Evolutionary conservation across 345 rosid species (phyloP).

Genomic region (Mallotus nudiflorus): DNA sequence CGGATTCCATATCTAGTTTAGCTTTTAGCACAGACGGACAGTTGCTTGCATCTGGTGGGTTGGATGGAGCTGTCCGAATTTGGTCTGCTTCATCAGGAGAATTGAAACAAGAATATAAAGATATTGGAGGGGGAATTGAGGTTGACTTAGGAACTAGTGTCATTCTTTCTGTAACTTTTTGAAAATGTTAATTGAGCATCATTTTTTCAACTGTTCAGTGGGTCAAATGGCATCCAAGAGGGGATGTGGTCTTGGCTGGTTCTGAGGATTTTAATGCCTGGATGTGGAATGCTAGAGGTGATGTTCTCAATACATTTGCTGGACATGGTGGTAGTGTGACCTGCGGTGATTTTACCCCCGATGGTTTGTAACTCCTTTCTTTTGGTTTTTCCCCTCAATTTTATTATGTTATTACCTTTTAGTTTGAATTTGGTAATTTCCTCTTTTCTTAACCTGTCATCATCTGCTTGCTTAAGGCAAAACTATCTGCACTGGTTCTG

Average conservation of each 20-base stretch:
- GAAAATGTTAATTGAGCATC: not conserved
- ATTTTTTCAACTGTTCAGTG: slow-evolving; percentile 52
- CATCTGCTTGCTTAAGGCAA: slow-evolving; percentile 53
- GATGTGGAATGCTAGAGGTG: slow-evolving; percentile 96
- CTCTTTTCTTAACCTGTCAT: slow-evolving; percentile 4
- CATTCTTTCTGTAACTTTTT: not conserved
- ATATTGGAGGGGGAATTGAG: slow-evolving; percentile 77
- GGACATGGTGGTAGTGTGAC: slow-evolving; percentile 77
- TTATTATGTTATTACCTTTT: too few relatives aligned
- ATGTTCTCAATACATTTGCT: slow-evolving; percentile 63
- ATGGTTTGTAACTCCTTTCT: slow-evolving; percentile 52
- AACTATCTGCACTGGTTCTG: slow-evolving; percentile 85
- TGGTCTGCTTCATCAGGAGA: slow-evolving; percentile 69
- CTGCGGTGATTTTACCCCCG: slow-evolving; percentile 95
- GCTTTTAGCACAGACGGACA: slow-evolving; percentile 77
- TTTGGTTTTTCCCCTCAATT: not conserved
- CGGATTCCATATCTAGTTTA: slow-evolving; percentile 73
- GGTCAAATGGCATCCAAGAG: slow-evolving; percentile 96
- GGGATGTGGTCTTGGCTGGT: slow-evolving; percentile 85
- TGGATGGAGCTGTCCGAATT: slow-evolving; percentile 72
- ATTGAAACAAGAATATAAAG: slow-evolving; percentile 58
- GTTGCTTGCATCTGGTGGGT: slow-evolving; percentile 77
- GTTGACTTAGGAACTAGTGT: slow-evolving; percentile 33
- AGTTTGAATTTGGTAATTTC: not conserved
- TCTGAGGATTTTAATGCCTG: slow-evolving; percentile 74